phyloP scores from a whole-genome alignment of 192 early-diverging fungal species.

The Allomyces javanicus region DNA sequence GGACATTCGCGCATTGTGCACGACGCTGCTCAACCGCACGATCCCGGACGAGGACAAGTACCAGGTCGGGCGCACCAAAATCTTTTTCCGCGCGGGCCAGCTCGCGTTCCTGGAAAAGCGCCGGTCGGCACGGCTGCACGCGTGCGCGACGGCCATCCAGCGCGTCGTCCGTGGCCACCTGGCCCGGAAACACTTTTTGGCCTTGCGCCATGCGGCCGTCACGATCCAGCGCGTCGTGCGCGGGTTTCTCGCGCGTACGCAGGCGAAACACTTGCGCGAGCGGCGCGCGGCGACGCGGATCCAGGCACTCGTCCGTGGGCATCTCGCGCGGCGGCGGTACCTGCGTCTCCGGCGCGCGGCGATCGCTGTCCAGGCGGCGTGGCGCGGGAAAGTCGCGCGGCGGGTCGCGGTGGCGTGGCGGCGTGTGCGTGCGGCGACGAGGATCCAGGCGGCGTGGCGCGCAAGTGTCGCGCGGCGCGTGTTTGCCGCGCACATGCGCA shows the following conservation, averaged over 20 bases:
- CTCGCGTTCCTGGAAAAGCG: slow-evolving; percentile 67
- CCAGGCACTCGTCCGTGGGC: slow-evolving; percentile 54
- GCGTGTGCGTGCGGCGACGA: slow-evolving; percentile 21
- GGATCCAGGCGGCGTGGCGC: slow-evolving; percentile 24
- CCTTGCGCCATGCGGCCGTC: slow-evolving; percentile 21
- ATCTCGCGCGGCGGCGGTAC: slow-evolving; percentile 36
- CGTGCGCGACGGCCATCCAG: slow-evolving; percentile 72
- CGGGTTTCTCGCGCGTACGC: slow-evolving; percentile 30
- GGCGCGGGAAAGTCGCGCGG: slow-evolving; percentile 33
- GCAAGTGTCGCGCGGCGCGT: slow-evolving; percentile 26
- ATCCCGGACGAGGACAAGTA: slow-evolving; percentile 71
- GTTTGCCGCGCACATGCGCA: slow-evolving; percentile 15
- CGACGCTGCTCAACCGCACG: slow-evolving; percentile 32
- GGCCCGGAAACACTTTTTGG: slow-evolving; percentile 22
- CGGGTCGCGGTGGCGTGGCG: slow-evolving; percentile 14
- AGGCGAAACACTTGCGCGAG: slow-evolving; percentile 31
- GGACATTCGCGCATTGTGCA: slow-evolving; percentile 37
- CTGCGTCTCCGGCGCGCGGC: slow-evolving; percentile 29
- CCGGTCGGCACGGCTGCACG: slow-evolving; percentile 58
- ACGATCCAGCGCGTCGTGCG: slow-evolving; percentile 47
- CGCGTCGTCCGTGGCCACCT: slow-evolving; percentile 63
- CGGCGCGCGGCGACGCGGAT: slow-evolving; percentile 49
- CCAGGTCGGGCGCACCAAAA: slow-evolving; percentile 89
- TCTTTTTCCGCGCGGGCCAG: slow-evolving; percentile 97
- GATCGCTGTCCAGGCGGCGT: slow-evolving; percentile 44